Base-by-base conservation (phyloP, 2,329 filamentous ascomycete genomes). In the Pyricularia sp. region DNA sequence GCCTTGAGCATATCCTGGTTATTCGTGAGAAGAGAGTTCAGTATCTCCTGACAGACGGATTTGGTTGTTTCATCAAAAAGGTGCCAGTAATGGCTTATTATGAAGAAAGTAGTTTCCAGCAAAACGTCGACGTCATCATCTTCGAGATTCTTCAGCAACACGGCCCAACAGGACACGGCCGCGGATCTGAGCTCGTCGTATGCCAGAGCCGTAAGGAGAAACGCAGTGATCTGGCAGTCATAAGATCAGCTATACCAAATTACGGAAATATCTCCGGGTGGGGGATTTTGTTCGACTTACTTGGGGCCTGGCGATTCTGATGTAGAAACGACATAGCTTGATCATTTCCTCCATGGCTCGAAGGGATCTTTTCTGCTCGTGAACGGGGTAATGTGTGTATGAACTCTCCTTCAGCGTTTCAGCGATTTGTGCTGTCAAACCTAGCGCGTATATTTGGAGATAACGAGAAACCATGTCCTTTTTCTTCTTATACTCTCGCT, bases 261-360 rank as follows among this genome's bases (percentile, higher is more conserved):
- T 62, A 19, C 22, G 26, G 12, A 62, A 3, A 53, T 1, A 53
- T 7, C 62, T 10, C 1, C 16, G 10, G 49, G 22, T 1, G 1
- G 2, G 13, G n/a, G 1, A 7, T 24, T 10, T 63, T 12, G 16
- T 26, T n/a, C 60, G 64, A 75, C 81, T 69, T 75, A 91, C 90
- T 79, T 97, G 93, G 26, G 94, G 93, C 55, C 96, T 81, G 62
- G 91, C 94, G 70, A 88, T 86, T 67, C 86, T 88, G 35, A 93
- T 85, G 71, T 90, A 87, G 2, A 81, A 81, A 70, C 86, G 88
- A 60, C 90, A 89, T 62, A 96, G 79, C 64, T 81, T 85, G 62
- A 97, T 88, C 84, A 99, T 90, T 72, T 96, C 91, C 69, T 91
- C 89, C 72, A 99, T 88, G 5, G 91, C 93, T 68, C 85, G 84